Percentiles rank a stretch among this genome's conserved stretches.
Conservation (phyloP, 2,329 filamentous ascomycete species). For the Zarea fungicola region DNA sequence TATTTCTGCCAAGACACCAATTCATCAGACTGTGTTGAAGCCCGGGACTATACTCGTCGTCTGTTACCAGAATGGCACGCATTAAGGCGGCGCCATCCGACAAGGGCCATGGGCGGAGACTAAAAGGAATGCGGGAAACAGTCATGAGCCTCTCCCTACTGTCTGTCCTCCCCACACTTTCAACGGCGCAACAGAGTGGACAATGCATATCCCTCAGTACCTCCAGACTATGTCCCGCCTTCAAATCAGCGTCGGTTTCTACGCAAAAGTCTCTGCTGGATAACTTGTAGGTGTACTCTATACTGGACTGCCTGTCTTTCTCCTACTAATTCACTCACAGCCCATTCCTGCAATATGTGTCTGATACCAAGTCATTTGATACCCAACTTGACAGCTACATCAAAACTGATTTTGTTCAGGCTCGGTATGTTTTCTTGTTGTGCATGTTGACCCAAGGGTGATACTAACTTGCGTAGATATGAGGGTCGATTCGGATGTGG, state of each 20-base stretch:
- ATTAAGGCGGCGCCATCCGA: conserved; percentile 1
- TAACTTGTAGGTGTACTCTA: conserved; percentile 50
- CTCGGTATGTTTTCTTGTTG: conserved; percentile 56
- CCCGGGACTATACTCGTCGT: background rate
- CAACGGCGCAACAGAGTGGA: conserved; percentile 29
- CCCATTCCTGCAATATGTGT: conserved; percentile 80
- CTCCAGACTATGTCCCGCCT: conserved; percentile 68
- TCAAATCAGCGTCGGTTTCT: conserved; percentile 66
- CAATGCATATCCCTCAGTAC: conserved; percentile 62
- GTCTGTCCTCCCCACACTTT: conserved; percentile 23
- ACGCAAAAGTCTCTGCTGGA: conserved; percentile 52
- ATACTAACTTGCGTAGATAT: conserved; percentile 54
- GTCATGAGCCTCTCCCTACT: conserved; percentile 21
- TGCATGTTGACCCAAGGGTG: background rate
- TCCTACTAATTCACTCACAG: conserved; percentile 39
- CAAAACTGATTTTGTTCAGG: conserved; percentile 64
- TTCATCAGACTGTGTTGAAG: background rate
- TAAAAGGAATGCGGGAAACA: conserved; percentile 16
- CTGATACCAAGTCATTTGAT: conserved; percentile 73
- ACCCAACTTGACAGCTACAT: conserved; percentile 67
- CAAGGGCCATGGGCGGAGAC: conserved; percentile 14
- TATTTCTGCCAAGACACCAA: no score
- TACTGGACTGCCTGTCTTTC: background rate
- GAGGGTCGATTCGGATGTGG: conserved; percentile 74
- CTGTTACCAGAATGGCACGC: conserved; percentile 5